Evolutionary conservation across 1,284 basidiomycete genomes (phyloP), one percentile per base, ranked within the genome.

Genomic region (Heimioporus punctisporus): DNA sequence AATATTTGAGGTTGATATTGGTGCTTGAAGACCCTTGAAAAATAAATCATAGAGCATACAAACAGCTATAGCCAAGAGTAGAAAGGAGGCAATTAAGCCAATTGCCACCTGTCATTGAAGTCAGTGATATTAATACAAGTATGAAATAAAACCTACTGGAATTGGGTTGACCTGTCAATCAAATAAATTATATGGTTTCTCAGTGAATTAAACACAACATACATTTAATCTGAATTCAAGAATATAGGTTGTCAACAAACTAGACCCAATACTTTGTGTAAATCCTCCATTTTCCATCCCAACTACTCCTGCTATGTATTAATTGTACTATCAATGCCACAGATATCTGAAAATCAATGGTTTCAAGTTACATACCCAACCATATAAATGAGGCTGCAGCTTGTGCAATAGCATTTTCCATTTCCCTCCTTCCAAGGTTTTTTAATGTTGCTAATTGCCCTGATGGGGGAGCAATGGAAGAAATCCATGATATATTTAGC

Each of bases 191-290:
- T n/a, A n/a, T n/a, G n/a, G n/a, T n/a, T n/a, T n/a, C n/a, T n/a
- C n/a, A n/a, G n/a, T n/a, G n/a, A n/a, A n/a, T n/a, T n/a, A n/a
- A n/a, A n/a, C 14, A 28, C 9, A 24, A 23, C 52, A 40, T 52
- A 56, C 60, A 60, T 62, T 62, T 11, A 61, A 31, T 41, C 57
- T 62, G 5, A 47, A 17, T 12, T 24, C 34, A 24, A 60, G 46
- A 3, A 51, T 10, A 12, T 14, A 1, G 17, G 48, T 19, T 3
- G 25, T 43, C 10, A 48, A 43, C 28, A 21, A 24, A 5, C 52
- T 59, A 0, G 11, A n/a, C 4, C 42, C 46, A 24, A 31, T 19
- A n/a, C 11, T 5, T 15, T 44, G 37, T 3, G 48, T 39, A 15
- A 59, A 50, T 24, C 58, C 58, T 8, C 58, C 58, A 46, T 45